Conservation (phyloP, 257 asterid genomes). For the Forsythia viridissima region DNA sequence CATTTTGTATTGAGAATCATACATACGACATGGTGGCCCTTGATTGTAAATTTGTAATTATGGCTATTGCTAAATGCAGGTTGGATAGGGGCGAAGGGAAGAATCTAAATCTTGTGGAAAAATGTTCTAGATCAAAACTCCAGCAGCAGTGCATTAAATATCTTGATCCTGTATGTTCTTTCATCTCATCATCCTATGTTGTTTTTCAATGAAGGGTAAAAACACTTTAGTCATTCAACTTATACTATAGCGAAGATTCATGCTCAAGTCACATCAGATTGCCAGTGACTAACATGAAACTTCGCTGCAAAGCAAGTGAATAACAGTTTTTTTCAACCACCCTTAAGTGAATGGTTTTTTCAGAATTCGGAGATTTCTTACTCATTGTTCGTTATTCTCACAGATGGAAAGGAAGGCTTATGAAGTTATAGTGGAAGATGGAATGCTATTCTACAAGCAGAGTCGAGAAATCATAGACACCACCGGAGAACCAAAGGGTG, state of each 20-base stretch:
- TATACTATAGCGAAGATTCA: too few species aligned
- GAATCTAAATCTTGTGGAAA: slow-evolving; percentile 49
- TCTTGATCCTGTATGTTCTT: slow-evolving; percentile 55
- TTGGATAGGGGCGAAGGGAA: slow-evolving; percentile 71
- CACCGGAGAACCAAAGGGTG: slow-evolving; percentile 34
- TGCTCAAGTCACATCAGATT: too few species aligned
- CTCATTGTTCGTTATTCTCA: background rate
- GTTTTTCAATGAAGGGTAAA: background rate
- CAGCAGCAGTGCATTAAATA: slow-evolving; percentile 71
- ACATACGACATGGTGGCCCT: background rate
- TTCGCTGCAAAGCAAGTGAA: too few species aligned
- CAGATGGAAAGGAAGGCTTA: slow-evolving; percentile 66
- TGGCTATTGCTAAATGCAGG: slow-evolving; percentile 33
- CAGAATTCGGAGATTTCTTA: background rate
- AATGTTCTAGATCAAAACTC: slow-evolving; percentile 66
- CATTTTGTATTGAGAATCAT: background rate
- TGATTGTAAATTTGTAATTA: slow-evolving; percentile 20
- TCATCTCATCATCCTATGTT: background rate
- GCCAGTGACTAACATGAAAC: too few species aligned
- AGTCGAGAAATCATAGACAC: slow-evolving; percentile 52
- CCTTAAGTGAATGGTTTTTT: background rate
- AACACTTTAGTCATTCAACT: too few species aligned
- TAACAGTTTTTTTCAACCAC: too few species aligned
- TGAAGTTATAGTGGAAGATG: slow-evolving; percentile 50
- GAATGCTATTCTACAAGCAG: slow-evolving; percentile 52